Base-by-base conservation (phyloP, 2,329 filamentous ascomycete genomes). In the Berkeleyomyces basicola region DNA sequence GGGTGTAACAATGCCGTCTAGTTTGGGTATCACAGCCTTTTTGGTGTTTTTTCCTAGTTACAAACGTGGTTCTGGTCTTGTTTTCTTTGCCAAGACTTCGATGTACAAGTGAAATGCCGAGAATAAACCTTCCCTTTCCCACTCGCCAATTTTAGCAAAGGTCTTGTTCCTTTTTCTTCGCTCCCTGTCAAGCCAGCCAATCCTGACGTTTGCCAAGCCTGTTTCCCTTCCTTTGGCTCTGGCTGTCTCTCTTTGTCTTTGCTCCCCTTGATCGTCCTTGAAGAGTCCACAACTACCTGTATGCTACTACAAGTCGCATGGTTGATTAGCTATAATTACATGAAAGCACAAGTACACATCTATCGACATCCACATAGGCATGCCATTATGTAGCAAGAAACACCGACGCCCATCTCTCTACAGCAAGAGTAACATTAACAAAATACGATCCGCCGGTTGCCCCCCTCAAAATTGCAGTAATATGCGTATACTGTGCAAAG, bases 51-150 rank as follows among this genome's bases (percentile, higher is more conserved):
- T 23, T 23, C 23, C 23, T 23, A 43, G 42, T 11, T 46, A 10
- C 16, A 9, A n/a, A n/a, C 1, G 16, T 47, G 23, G 9, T 43
- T 16, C 23, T 59, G 3, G 40, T 31, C 7, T 59, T 31, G 23
- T 23, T 40, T 36, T n/a, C 16, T 37, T 46, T 44, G 58, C 58
- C 58, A 59, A 59, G 58, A 59, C 58, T 59, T 33, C 31, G 47
- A 31, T 51, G 10, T 36, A 37, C 23, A 23, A 23, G 23, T 23
- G 23, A 23, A 43, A 43, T 43, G 42, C 42, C 42, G 42, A 43
- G 42, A 11, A 47, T 14, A 47, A 47, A 23, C 44, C 5, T 16
- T 3, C 9, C 23, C 23, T 23, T 23, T 23, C 1, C 23, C 23
- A 23, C 42, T 14, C 42, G 3, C 42, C 42, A 43, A 43, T 43